Conservation (phyloP, 2,329 filamentous ascomycete species). For the Pestalotiopsis sp. region DNA sequence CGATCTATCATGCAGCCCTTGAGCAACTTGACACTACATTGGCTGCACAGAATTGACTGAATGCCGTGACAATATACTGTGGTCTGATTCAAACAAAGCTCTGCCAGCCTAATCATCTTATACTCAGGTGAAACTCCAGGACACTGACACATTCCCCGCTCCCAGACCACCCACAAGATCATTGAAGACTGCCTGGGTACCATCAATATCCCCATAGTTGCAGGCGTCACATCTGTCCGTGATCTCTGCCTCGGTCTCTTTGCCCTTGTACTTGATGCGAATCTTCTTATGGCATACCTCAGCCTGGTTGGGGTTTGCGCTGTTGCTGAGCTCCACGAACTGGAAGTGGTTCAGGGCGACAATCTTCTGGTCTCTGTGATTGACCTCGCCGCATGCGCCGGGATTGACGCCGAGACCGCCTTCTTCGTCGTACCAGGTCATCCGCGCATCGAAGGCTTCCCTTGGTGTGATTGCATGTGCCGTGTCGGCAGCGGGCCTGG, state of each 20-base stretch:
- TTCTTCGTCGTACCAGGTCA: constrained; percentile 7
- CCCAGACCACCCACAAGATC: constrained; percentile 3
- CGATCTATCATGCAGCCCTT: too few species aligned
- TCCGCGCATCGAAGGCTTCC: not conserved
- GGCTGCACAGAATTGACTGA: too few species aligned
- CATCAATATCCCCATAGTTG: not conserved
- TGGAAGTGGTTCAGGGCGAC: constrained; percentile 4
- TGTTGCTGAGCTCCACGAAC: constrained; percentile 3
- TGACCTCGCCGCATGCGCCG: constrained; percentile 1
- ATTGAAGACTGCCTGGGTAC: constrained; percentile 5
- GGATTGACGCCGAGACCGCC: not conserved
- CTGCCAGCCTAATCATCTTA: too few species aligned
- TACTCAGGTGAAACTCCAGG: constrained; percentile 1
- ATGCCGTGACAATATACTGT: too few species aligned
- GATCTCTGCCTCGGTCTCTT: not conserved
- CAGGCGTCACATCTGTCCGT: not conserved
- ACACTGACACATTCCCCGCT: not conserved
- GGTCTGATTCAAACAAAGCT: too few species aligned
- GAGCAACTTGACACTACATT: too few species aligned
- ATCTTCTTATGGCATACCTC: constrained; percentile 1
- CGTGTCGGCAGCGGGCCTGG: not conserved
- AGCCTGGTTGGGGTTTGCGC: not conserved
- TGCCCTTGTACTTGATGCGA: not conserved
- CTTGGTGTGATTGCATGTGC: not conserved
- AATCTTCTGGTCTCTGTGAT: not conserved